These are phyloP conservation scores for Rhizophagus clarus DNA, from an alignment of 192 early-diverging fungal genomes.

Conservation along the genomic window DNA sequence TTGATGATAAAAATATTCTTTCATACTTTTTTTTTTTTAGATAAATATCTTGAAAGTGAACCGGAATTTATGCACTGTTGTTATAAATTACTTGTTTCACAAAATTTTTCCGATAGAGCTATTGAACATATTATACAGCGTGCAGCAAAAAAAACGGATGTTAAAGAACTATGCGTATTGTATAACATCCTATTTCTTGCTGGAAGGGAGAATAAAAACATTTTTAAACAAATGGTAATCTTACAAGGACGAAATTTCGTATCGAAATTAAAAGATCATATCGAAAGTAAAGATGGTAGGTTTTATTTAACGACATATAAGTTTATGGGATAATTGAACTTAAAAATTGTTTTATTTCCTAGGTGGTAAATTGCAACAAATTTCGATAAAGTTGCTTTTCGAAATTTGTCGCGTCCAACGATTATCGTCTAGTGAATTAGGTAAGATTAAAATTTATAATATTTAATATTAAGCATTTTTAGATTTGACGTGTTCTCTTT, in stretches of 20 bases:
- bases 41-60: slow-evolving; percentile 47
- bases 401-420: slow-evolving; percentile 63
- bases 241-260: slow-evolving; percentile 38
- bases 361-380: slow-evolving; percentile 39
- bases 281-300: slow-evolving; percentile 35
- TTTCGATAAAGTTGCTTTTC: slow-evolving; percentile 58
- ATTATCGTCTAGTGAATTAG: slow-evolving; percentile 51
- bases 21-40: slow-evolving; percentile 35
- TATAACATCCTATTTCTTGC: slow-evolving; percentile 51
- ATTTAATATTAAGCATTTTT: neutral
- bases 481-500: neutral
- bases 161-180: slow-evolving; percentile 45
- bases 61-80: slow-evolving; percentile 46
- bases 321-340: neutral
- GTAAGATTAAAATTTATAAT: slow-evolving; percentile 36
- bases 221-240: slow-evolving; percentile 46
- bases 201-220: slow-evolving; percentile 46
- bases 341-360: slow-evolving; percentile 1
- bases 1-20: neutral
- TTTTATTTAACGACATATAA: neutral
- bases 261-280: slow-evolving; percentile 52
- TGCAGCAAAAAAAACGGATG: slow-evolving; percentile 32
- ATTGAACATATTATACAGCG: slow-evolving; percentile 36
- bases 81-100: slow-evolving; percentile 57
- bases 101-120: slow-evolving; percentile 37